Evolutionary conservation across 2,329 filamentous ascomycete genomes (phyloP), one percentile per base, ranked within the genome.

Genomic region (Penicillium sp.): DNA sequence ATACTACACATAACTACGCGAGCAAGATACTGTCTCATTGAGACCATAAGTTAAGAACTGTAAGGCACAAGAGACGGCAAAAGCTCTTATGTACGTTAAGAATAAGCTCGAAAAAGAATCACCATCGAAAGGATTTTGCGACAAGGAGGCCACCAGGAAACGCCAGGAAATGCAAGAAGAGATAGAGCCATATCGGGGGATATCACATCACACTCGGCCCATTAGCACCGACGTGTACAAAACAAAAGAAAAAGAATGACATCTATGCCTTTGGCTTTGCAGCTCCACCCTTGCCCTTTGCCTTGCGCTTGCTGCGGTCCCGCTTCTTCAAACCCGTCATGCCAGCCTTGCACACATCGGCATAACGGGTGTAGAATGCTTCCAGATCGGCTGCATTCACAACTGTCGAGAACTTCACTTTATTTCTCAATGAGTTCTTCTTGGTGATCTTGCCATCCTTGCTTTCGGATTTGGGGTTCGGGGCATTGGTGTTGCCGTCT

Each of bases 321-420:
- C 95, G 85, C 73, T 96, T 96, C 86, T 96, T 98, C 78, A 99
- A 74, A 7, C 89, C 88, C 51, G 85, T 83, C 92, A 98, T 97
- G 5, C 92, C 92, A 0, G 84, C 81, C 81, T 96, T 97, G 79
- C 93, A 97, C 3, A 92, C 84, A 67, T 98, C 95, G 22, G 92
- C 93, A 79, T 98, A 99, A 54, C 86, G 84, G 34, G 82, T 79
- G 75, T 92, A 99, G 73, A 99, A 99, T 0, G 76, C 80, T 55
- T 96, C 92, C 11, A 98, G 75, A 5, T 89, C 86, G 59, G 88
- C 86, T 0, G 90, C 86, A 57, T 89, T 83, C 0, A 98, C 92
- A 0, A 96, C 77, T 0, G 95, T 98, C 2, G 91, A 91, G 28
- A 97, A 73, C 76, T 93, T 96, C 66, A 90, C 78, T 69, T 86